Conservation (phyloP, 805 yeast genomes). For the Ogataea corticis region DNA sequence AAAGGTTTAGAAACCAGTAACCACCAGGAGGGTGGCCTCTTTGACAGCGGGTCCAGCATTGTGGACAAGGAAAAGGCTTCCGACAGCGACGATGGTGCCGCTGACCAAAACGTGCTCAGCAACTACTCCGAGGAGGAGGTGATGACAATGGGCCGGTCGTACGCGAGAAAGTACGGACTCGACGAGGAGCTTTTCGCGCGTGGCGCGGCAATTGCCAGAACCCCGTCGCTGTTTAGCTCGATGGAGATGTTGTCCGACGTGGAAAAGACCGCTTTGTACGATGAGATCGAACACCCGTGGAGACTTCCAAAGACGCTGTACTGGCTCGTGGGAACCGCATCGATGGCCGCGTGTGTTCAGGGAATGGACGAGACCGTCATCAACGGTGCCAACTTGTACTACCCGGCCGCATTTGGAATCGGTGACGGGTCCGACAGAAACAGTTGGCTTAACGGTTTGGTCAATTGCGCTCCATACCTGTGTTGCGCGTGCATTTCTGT, state of each 20-base stretch:
- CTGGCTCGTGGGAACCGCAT: constrained; percentile 60
- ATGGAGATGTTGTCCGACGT: constrained; percentile 55
- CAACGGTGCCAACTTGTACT: constrained; percentile 68
- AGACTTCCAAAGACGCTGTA: constrained; percentile 46
- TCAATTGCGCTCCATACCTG: constrained; percentile 71
- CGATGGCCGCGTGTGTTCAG: constrained; percentile 77
- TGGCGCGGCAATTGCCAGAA: constrained; percentile 68
- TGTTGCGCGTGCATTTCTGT: constrained; percentile 61
- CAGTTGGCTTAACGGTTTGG: constrained; percentile 60
- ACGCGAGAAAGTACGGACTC: constrained; percentile 55
- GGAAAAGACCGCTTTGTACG: constrained; percentile 52
- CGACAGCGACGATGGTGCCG: constrained; percentile 2
- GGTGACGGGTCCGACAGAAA: constrained; percentile 46
- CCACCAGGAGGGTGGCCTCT: constrained; percentile 16
- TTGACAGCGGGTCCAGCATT: constrained; percentile 12
- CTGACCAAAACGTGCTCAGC: constrained; percentile 47
- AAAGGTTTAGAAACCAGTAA: neutral
- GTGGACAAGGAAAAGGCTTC: constrained; percentile 11
- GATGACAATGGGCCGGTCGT: constrained; percentile 67
- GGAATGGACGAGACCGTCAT: constrained; percentile 81
- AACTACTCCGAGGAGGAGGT: constrained; percentile 64
- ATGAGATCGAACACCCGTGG: constrained; percentile 50
- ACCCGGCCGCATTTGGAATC: constrained; percentile 57
- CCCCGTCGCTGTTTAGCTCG: constrained; percentile 54
- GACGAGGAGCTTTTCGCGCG: constrained; percentile 61